phyloP scores from a whole-genome alignment of 2,329 filamentous ascomycete species.

The Arthrinium phaeospermum region DNA sequence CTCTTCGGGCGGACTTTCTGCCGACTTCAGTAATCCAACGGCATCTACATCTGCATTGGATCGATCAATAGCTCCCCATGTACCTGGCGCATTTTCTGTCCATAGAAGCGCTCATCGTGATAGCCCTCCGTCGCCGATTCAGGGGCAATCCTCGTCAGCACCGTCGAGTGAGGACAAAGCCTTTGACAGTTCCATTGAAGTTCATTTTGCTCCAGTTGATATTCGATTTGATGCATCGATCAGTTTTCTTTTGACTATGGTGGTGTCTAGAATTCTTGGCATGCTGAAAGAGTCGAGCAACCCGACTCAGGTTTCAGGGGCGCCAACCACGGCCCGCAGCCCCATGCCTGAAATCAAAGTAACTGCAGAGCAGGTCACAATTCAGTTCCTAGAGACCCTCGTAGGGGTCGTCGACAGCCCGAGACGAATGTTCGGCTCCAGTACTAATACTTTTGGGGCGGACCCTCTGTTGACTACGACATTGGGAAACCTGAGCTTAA shows the following conservation, averaged over 20 bases:
- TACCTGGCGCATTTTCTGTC: conserved; percentile 68
- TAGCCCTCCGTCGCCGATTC: background rate
- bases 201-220: conserved; percentile 57
- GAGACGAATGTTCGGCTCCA: conserved; percentile 50
- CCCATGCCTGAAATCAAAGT: conserved; percentile 47
- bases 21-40: conserved; percentile 19
- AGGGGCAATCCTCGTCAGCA: conserved; percentile 23
- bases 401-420: conserved; percentile 57
- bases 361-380: conserved; percentile 53
- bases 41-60: conserved; percentile 23
- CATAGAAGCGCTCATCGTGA: conserved; percentile 36
- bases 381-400: conserved; percentile 62
- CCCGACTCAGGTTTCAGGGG: conserved; percentile 19
- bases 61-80: conserved; percentile 51
- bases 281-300: conserved; percentile 44
- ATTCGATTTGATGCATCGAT: conserved; percentile 63
- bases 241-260: conserved; percentile 59
- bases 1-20: conserved; percentile 30
- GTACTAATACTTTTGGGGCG: conserved; percentile 47
- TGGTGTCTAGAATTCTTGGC: conserved; percentile 55
- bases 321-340: conserved; percentile 1
- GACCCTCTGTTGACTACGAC: conserved; percentile 60
- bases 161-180: conserved; percentile 23
- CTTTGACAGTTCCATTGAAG: conserved; percentile 50
- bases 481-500: conserved; percentile 50